Evolutionary conservation across 2,329 filamentous ascomycete genomes (phyloP), one percentile per base, ranked within the genome.

Genomic region (Scytalidium lignicola): DNA sequence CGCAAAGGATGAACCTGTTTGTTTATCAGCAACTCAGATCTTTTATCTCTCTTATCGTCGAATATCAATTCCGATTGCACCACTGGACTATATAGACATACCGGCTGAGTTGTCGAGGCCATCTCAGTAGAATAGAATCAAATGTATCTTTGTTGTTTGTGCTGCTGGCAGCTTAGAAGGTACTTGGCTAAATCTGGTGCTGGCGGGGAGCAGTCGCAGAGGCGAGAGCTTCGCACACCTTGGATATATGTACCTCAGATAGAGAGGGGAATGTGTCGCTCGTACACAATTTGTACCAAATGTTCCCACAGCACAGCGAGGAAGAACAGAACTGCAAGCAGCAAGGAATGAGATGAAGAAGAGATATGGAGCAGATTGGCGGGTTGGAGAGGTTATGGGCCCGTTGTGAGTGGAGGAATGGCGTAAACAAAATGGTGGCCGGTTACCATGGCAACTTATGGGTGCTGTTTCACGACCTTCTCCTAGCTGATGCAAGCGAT

Each of bases 1-100:
- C 86, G 85, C 72, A 92, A 72, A 63, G 88, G 88, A 69, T 86
- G 83, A 60, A 89, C 82, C 84, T 89, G 46, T 17, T 43, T 43
- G 41, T 43, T 43, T 43, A 43, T 43, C 20, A 43, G 41, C 23
- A 12, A 17, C 8, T n/a, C 15, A 13, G n/a, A 37, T 5, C 23
- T 10, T 26, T 26, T 26, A 5, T 26, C 23, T n/a, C 23, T 26
- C 23, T 6, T 26, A 6, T 26, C 23, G 6, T 26, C 23, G 23
- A 26, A 10, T 26, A 26, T 26, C 6, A 26, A 26, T 10, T 10
- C 23, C 23, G 5, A 10, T n/a, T 26, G 23, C 23, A 26, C 23
- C 5, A 26, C 6, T 10, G 6, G 10, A 26, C 5, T 26, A 26
- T 5, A 26, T 10, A 26, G 32, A 37, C 32, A n/a, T 37, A 37